These are phyloP conservation scores for Leccinum pachyderme DNA, from an alignment of 1,284 basidiomycete species.

Conservation along the genomic window DNA sequence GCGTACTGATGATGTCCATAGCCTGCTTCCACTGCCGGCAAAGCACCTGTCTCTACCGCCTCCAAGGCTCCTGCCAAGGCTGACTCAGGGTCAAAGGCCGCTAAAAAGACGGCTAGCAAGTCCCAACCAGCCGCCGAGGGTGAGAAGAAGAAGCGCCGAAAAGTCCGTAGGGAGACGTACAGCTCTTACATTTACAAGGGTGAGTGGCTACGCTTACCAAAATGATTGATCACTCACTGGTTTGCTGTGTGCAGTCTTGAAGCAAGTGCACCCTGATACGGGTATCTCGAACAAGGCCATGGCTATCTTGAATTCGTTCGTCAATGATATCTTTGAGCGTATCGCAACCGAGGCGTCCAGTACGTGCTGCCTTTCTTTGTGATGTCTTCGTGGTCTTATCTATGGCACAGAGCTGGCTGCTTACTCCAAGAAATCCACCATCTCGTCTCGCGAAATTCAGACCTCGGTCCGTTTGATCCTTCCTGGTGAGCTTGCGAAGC, in stretches of 20 bases:
- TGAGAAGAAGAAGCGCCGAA: conserved; percentile 90
- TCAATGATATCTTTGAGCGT: conserved; percentile 76
- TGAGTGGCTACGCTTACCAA: conserved; percentile 25
- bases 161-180: conserved; percentile 88
- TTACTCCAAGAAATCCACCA: conserved; percentile 81
- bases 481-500: conserved; percentile 67
- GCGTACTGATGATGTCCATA: conserved; percentile 31
- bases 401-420: conserved; percentile 58
- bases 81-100: conserved; percentile 68
- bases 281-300: conserved; percentile 85
- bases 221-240: conserved; percentile 27
- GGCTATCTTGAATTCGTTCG: conserved; percentile 77
- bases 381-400: not conserved
- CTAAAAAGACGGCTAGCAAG: conserved; percentile 83
- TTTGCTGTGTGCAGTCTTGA: conserved; percentile 43
- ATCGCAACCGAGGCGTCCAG: conserved; percentile 76
- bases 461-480: conserved; percentile 77
- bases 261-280: conserved; percentile 79
- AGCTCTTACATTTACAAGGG: conserved; percentile 95
- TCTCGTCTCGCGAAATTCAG: conserved; percentile 81
- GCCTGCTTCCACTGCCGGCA: conserved; percentile 76
- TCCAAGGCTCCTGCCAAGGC: conserved; percentile 79
- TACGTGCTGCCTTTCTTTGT: conserved; percentile 19
- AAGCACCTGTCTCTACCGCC: conserved; percentile 78
- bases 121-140: conserved; percentile 56